Evolutionary conservation across 1,284 basidiomycete genomes (phyloP).

Genomic region (Polyporus tsugae): DNA sequence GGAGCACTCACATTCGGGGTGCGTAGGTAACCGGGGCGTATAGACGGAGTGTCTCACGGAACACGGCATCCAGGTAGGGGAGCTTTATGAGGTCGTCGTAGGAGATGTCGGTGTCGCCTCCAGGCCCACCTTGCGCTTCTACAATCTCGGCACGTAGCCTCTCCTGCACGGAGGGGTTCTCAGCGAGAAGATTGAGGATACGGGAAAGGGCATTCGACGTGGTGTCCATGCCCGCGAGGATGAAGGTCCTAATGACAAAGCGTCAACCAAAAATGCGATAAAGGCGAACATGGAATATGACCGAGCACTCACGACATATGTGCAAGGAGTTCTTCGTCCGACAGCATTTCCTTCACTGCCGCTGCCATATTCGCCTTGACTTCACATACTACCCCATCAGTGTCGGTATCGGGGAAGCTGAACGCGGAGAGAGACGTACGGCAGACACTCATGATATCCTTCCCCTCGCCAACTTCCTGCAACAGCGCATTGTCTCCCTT

Average conservation of each 20-base stretch:
- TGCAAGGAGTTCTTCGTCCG: slow-evolving; percentile 34
- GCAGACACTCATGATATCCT: slow-evolving; percentile 54
- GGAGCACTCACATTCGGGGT: neutral
- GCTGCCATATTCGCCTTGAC: slow-evolving; percentile 40
- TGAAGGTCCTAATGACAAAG: slow-evolving; percentile 29
- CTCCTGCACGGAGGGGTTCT: slow-evolving; percentile 20
- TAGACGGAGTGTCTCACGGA: slow-evolving; percentile 41
- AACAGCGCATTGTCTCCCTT: slow-evolving; percentile 37
- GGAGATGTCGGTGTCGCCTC: slow-evolving; percentile 27
- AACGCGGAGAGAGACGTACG: slow-evolving; percentile 33
- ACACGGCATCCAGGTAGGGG: slow-evolving; percentile 45
- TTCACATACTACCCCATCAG: neutral
- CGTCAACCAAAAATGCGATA: neutral
- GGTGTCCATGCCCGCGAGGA: slow-evolving; percentile 41
- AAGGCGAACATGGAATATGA: neutral
- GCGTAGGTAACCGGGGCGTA: neutral
- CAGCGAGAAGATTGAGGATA: slow-evolving; percentile 34
- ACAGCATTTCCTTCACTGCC: slow-evolving; percentile 23
- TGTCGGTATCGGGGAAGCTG: neutral
- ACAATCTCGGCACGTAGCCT: slow-evolving; percentile 37
- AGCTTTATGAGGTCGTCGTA: slow-evolving; percentile 43
- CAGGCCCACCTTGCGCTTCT: slow-evolving; percentile 25
- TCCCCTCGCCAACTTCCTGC: slow-evolving; percentile 45
- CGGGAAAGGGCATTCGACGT: slow-evolving; percentile 40
- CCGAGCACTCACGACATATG: slow-evolving; percentile 36